Percentiles rank a stretch among this genome's conserved stretches.
These are phyloP conservation scores for Saccharomycopsis hybrid DNA, from an alignment of 1,139 yeast genomes.

Conservation along the genomic window DNA sequence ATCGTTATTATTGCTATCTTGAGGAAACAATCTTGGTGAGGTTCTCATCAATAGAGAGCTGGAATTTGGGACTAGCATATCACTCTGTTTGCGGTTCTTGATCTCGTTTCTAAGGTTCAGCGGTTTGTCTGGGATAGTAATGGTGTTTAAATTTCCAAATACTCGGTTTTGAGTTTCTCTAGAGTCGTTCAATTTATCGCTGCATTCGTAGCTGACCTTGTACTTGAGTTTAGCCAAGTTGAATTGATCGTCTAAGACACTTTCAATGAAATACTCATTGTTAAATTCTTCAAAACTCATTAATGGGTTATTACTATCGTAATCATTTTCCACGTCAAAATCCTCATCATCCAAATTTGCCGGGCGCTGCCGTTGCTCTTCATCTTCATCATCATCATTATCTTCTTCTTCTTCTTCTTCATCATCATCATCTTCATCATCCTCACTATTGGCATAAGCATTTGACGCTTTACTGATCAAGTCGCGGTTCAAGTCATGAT, in stretches of 20 bases:
- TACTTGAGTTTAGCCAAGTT: slow-evolving; percentile 17
- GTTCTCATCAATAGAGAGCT: background rate
- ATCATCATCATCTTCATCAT: slow-evolving; percentile 5
- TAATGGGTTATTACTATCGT: slow-evolving; percentile 20
- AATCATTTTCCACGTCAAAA: slow-evolving; percentile 19
- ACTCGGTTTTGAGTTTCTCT: background rate
- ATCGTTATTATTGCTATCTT: background rate
- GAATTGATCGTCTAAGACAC: slow-evolving; percentile 14
- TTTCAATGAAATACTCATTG: slow-evolving; percentile 19
- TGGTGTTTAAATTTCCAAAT: too few species aligned
- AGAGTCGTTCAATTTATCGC: background rate
- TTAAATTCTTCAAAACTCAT: slow-evolving; percentile 18
- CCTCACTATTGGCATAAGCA: background rate
- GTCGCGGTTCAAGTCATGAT: background rate
- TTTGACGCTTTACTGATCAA: background rate
- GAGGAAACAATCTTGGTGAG: background rate
- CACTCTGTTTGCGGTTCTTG: background rate
- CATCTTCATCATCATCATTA: slow-evolving; percentile 9
- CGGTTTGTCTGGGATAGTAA: too few species aligned
- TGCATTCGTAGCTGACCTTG: slow-evolving; percentile 19
- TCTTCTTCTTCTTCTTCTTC: slow-evolving; percentile 10
- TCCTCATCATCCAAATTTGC: slow-evolving; percentile 1
- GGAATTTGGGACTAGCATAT: background rate
- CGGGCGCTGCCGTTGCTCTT: background rate
- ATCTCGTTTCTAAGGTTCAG: background rate